Base-by-base conservation (phyloP, 2,329 filamentous ascomycete species). In the Albifimbria verrucaria region DNA sequence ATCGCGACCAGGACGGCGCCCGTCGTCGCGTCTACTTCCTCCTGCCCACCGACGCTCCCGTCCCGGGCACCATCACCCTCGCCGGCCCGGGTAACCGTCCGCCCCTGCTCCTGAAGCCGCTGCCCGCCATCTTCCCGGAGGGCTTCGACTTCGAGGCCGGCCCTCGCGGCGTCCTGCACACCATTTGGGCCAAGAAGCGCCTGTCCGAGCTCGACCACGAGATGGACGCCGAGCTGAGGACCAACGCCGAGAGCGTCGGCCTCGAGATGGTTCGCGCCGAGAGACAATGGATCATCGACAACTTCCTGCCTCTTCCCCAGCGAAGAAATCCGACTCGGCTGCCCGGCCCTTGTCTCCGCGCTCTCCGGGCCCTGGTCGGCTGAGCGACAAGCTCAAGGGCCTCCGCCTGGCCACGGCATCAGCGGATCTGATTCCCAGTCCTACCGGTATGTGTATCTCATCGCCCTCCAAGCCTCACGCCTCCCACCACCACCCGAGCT, bases 181-280 rank as follows among this genome's bases (percentile, higher is more conserved):
- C 90, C 2, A 85, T 93, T 53, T 97, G 92, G 91, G 92, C 90
- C 18, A 92, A 92, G 76, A 87, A 89, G 68, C 79, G 92, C 42
- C 74, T 96, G 21, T 83, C 85, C 26, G 86, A 89, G 57, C 75
- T 96, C 47, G 83, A 91, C 49, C 78, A 78, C 53, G 92, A 96
- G 74, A 93, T 96, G 60, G 83, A 81, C 10, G 75, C 76, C 7
- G 92, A 96, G 73, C 81, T 87, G 65, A 80, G 80, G 60, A 76
- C 78, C 57, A 96, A 95, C 65, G 80, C 81, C 12, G 92, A 96
- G 72, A 89, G 92, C 20, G 83, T 96, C 18, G 92, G 89, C 2
- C 73, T 95, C 52, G 85, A 90, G 65, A 96, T 96, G 87, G 90
- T 88, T 0, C 68, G 90, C 47, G 84, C 90, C 53, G 92, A 96